Evolutionary conservation across 169 alveolate genomes (phyloP).

Genomic region (Eimeria brunetti): DNA sequence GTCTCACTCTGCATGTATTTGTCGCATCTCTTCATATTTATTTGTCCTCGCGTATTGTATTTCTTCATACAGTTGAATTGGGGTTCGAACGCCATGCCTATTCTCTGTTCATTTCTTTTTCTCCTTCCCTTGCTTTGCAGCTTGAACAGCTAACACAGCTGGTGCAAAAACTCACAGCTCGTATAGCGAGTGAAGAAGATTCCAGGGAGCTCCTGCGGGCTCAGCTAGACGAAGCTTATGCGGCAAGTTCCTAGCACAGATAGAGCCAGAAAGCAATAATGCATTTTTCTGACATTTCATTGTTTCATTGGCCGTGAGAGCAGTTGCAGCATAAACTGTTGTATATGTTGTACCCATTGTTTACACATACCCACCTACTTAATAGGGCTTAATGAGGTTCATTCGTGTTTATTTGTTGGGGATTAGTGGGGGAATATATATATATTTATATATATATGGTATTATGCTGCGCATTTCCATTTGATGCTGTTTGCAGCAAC

Average conservation of each 20-base stretch:
- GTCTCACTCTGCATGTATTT: neutral
- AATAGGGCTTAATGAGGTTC: no score
- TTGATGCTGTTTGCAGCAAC: constrained; percentile 38
- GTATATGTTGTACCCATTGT: neutral
- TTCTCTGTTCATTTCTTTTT: neutral
- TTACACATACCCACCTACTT: neutral
- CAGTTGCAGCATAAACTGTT: neutral
- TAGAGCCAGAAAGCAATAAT: neutral
- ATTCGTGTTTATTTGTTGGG: no score
- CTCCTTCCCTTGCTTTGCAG: neutral
- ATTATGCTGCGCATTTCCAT: neutral
- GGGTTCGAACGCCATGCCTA: no score
- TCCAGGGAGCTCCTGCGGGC: constrained; percentile 49
- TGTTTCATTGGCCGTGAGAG: neutral
- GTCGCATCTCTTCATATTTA: no score
- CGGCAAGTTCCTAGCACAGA: constrained; percentile 21
- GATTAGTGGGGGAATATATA: no score
- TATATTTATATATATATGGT: neutral
- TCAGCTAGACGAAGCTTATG: constrained; percentile 75
- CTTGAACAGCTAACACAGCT: constrained; percentile 68
- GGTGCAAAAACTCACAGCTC: constrained; percentile 65
- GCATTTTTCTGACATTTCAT: neutral
- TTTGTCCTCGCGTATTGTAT: no score
- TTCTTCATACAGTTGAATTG: no score
- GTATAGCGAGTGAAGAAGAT: constrained; percentile 67